Evolutionary conservation across 1,139 yeast genomes (phyloP).

Genomic region (Saccharomycopsis hybrid): DNA sequence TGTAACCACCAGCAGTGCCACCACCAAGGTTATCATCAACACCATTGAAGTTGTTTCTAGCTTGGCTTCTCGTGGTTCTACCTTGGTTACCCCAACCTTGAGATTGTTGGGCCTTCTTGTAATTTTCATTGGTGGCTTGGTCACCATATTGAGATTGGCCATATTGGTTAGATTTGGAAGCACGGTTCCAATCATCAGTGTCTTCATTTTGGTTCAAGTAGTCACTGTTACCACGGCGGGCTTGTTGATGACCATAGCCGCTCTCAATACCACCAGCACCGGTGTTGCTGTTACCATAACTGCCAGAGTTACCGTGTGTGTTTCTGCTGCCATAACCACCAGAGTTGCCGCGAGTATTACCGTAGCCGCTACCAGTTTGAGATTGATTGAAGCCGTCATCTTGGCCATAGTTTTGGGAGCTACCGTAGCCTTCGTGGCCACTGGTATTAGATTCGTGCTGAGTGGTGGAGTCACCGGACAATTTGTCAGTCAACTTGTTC

Average conservation of each 20-base stretch:
- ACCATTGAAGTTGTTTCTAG: slow-evolving; percentile 1
- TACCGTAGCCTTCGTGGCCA: not conserved
- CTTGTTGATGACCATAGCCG: not conserved
- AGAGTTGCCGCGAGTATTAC: not conserved
- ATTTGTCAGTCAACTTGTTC: slow-evolving; percentile 13
- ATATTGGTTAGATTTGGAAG: not conserved
- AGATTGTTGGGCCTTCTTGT: not conserved
- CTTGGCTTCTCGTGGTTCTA: slow-evolving; percentile 10
- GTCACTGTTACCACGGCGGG: not conserved
- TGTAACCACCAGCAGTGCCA: too few species aligned
- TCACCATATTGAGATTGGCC: slow-evolving; percentile 2
- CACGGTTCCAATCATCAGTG: slow-evolving; percentile 5
- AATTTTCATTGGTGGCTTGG: slow-evolving; percentile 2
- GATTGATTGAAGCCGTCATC: not conserved
- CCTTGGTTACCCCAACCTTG: not conserved
- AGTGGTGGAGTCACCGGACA: slow-evolving; percentile 4
- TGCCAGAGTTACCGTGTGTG: not conserved
- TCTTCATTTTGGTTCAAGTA: not conserved
- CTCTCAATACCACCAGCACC: not conserved
- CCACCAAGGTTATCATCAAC: not conserved
- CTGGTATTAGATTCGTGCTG: not conserved
- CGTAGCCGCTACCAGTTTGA: not conserved
- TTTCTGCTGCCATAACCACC: not conserved
- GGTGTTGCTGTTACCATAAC: not conserved
- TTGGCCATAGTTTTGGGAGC: not conserved